A percentile compares a stretch with the other conserved stretches of the same genome.
Conservation (phyloP, 2,329 filamentous ascomycete species). For the Colletotrichum phormii region DNA sequence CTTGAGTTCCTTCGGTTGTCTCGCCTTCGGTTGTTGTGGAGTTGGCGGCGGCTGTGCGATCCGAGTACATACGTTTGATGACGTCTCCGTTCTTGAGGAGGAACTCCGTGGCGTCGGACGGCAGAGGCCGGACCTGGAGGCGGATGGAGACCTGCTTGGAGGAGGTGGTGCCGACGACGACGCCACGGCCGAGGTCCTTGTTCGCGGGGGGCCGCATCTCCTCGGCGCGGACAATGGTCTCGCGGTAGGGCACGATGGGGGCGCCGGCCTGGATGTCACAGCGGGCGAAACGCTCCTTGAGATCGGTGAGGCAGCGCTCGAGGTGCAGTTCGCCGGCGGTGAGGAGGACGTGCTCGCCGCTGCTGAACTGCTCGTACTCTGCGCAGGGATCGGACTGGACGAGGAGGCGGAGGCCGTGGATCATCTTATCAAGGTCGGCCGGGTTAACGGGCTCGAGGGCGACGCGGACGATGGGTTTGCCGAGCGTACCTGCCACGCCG, state of each 20-base stretch:
- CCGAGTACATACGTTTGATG: slow-evolving; percentile 82
- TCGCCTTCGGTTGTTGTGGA: slow-evolving; percentile 44
- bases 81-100: slow-evolving; percentile 82
- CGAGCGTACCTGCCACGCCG: slow-evolving; percentile 77
- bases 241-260: slow-evolving; percentile 94
- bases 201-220: slow-evolving; percentile 94
- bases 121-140: slow-evolving; percentile 82
- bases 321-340: slow-evolving; percentile 96
- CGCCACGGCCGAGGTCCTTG: slow-evolving; percentile 87
- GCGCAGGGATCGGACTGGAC: slow-evolving; percentile 97
- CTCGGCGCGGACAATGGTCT: slow-evolving; percentile 86
- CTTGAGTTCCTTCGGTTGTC: slow-evolving; percentile 42
- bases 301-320: slow-evolving; percentile 91
- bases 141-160: slow-evolving; percentile 88
- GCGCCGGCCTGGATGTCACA: slow-evolving; percentile 96
- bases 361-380: slow-evolving; percentile 92
- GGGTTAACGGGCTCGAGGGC: slow-evolving; percentile 95
- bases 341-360: slow-evolving; percentile 92
- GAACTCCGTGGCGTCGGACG: slow-evolving; percentile 83
- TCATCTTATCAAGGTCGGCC: slow-evolving; percentile 93
- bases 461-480: slow-evolving; percentile 93
- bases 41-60: slow-evolving; percentile 62
- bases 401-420: slow-evolving; percentile 84
- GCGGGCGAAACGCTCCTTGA: slow-evolving; percentile 90
- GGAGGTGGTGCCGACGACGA: slow-evolving; percentile 78